Evolutionary conservation across 805 yeast species (phyloP).

Genomic region (Lipomyces oligophaga): DNA sequence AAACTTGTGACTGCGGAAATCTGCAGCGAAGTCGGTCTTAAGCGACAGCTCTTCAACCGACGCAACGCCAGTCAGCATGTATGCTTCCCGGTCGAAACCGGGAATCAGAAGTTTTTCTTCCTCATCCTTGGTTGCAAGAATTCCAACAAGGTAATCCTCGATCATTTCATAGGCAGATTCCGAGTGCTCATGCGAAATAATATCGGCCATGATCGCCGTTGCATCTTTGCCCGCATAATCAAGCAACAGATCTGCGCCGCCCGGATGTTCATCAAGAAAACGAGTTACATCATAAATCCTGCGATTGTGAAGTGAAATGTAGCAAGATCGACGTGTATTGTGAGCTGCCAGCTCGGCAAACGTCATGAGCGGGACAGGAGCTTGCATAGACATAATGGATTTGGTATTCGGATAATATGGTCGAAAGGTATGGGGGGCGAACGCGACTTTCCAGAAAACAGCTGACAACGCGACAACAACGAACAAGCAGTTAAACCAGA

Average conservation of each 20-base stretch:
- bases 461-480: too few relatives aligned
- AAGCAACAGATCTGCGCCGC: slow-evolving; percentile 53
- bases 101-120: slow-evolving; percentile 61
- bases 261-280: slow-evolving; percentile 71
- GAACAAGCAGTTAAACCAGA: too few relatives aligned
- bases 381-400: slow-evolving; percentile 28
- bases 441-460: too few relatives aligned
- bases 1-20: slow-evolving; percentile 73
- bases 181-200: slow-evolving; percentile 69
- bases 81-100: slow-evolving; percentile 38
- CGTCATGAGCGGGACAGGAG: slow-evolving; percentile 69
- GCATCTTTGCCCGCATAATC: slow-evolving; percentile 41
- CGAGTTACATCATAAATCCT: slow-evolving; percentile 77
- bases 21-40: slow-evolving; percentile 72
- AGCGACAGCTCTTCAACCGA: slow-evolving; percentile 67
- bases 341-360: slow-evolving; percentile 52
- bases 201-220: slow-evolving; percentile 75
- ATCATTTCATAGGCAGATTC: slow-evolving; percentile 83
- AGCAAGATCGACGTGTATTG: slow-evolving; percentile 46
- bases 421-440: too few relatives aligned
- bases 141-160: slow-evolving; percentile 77
- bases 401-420: background rate
- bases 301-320: slow-evolving; percentile 72
- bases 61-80: slow-evolving; percentile 50
- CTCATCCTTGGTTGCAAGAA: slow-evolving; percentile 75